Evolutionary conservation across 2,329 filamentous ascomycete species (phyloP).

Genomic region (Aphanocladium album): DNA sequence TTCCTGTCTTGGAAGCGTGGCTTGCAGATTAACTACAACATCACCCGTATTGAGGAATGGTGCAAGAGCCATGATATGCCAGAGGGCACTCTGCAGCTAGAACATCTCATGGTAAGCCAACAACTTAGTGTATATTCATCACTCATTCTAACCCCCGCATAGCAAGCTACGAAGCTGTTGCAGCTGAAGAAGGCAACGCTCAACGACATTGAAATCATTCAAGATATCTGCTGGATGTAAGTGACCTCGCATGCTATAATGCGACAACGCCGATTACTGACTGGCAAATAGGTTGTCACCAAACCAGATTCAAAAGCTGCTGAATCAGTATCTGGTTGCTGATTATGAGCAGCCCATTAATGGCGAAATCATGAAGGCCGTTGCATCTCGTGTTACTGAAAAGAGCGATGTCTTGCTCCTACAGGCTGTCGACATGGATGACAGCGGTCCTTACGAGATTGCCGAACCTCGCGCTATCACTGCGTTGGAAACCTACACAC

Average conservation of each 20-base stretch:
- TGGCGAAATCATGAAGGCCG: conserved; percentile 99
- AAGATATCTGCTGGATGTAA: conserved; percentile 99
- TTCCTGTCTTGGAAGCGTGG: conserved; percentile 99
- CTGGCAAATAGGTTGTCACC: conserved; percentile 69
- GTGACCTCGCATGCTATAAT: conserved; percentile 29
- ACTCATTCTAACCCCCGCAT: conserved; percentile 22
- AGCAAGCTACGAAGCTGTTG: conserved; percentile 96
- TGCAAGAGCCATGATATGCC: conserved; percentile 99
- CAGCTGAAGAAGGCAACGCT: conserved; percentile 98
- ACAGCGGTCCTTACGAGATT: conserved; percentile 97
- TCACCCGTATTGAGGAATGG: conserved; percentile 98
- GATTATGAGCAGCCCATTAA: conserved; percentile 99
- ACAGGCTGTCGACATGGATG: conserved; percentile 96
- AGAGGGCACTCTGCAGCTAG: conserved; percentile 91
- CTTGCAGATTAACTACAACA: conserved; percentile 99
- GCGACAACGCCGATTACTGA: background rate
- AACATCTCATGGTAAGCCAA: conserved; percentile 81
- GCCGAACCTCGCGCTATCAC: conserved; percentile 94
- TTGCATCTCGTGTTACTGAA: conserved; percentile 92
- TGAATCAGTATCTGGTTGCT: conserved; percentile 97
- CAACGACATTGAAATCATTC: conserved; percentile 99
- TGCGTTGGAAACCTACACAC: conserved; percentile 94
- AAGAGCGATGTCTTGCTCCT: conserved; percentile 95
- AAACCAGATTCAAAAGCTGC: conserved; percentile 97
- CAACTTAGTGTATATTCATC: background rate